Percentiles rank a stretch among this genome's conserved stretches.
phyloP scores from a whole-genome alignment of 2,329 filamentous ascomycete species.

The Claviceps africana region DNA sequence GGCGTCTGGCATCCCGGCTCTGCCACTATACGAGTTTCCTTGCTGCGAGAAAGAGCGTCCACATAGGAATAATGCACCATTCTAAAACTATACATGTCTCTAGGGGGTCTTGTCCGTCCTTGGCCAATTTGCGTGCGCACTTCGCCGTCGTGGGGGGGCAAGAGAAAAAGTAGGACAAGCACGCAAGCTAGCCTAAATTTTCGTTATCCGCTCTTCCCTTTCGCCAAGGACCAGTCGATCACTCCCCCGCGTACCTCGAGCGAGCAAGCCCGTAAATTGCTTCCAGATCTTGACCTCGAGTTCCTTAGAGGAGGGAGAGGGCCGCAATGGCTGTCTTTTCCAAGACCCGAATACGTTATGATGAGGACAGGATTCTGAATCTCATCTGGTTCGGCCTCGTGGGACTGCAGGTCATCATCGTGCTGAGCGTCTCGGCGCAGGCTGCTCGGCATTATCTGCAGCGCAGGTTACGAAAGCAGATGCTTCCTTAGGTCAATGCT shows the following conservation, averaged over 20 bases:
- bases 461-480: constrained; percentile 3
- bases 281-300: too few relatives aligned
- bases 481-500: constrained; percentile 2
- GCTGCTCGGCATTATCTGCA: constrained; percentile 8
- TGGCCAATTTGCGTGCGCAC: neutral
- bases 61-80: neutral
- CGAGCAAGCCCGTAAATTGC: too few relatives aligned
- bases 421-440: constrained; percentile 24
- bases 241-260: too few relatives aligned
- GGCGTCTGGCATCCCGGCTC: neutral
- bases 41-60: neutral
- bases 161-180: neutral
- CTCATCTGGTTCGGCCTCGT: constrained; percentile 33
- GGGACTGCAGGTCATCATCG: constrained; percentile 29
- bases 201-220: neutral
- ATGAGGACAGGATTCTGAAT: constrained; percentile 29
- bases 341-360: constrained; percentile 11
- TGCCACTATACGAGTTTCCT: neutral
- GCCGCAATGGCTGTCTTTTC: constrained; percentile 12
- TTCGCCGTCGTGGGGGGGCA: neutral
- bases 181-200: neutral
- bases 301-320: neutral
- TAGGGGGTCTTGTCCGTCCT: neutral
- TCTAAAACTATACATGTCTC: neutral
- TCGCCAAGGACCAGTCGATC: too few relatives aligned